Evolutionary conservation across 352 stramenopile species (phyloP).

Genomic region (Phytopythium aichiense): DNA sequence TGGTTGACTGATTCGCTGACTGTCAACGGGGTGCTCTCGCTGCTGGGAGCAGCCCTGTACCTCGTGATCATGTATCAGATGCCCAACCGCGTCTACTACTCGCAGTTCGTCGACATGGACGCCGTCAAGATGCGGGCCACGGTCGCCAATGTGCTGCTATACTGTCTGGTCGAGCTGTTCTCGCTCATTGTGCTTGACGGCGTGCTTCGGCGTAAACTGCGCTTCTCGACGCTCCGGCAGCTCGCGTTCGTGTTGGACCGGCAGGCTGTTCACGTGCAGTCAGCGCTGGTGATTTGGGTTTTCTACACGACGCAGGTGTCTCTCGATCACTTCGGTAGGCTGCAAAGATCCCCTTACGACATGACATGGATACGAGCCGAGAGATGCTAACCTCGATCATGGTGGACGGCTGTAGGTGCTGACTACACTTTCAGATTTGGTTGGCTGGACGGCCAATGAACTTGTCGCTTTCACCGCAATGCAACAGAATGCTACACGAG

Average conservation of each 20-base stretch:
- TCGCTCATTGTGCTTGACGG: constrained; percentile 27
- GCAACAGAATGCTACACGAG: no score
- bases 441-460: neutral
- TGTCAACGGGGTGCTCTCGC: no score
- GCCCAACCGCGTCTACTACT: constrained; percentile 26
- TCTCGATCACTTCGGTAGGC: constrained; percentile 18
- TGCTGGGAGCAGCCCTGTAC: constrained; percentile 13
- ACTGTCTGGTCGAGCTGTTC: constrained; percentile 29
- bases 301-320: constrained; percentile 20
- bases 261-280: constrained; percentile 11
- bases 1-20: no score
- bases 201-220: constrained; percentile 18
- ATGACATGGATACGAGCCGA: no score
- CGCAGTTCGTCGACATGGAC: constrained; percentile 16
- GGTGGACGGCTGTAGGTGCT: neutral
- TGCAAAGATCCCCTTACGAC: neutral
- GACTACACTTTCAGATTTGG: neutral
- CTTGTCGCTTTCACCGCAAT: neutral
- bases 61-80: constrained; percentile 18
- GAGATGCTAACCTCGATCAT: neutral
- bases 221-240: constrained; percentile 21
- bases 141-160: constrained; percentile 25
- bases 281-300: constrained; percentile 21
- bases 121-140: constrained; percentile 6
- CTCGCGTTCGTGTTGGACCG: constrained; percentile 14